Evolutionary conservation across 495 filamentous ascomycete genomes (phyloP), one percentile per base, ranked within the genome.

Genomic region (Hypoxylon crocopeplum): DNA sequence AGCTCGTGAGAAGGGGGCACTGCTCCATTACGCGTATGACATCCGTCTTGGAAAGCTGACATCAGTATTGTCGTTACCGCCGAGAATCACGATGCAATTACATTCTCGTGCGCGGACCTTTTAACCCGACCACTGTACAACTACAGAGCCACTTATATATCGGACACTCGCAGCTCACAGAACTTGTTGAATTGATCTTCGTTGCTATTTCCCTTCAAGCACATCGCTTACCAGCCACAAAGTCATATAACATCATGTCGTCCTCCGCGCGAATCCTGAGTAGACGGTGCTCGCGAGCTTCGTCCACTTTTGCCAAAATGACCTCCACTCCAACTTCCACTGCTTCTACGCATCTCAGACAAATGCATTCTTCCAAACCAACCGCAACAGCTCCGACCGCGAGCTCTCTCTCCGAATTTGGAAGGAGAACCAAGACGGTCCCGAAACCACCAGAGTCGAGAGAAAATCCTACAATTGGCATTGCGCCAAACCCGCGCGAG

Each of bases 401-500:
- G 8, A 48, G 7, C 29, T 5, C 37, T 6, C 47, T 52, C 10
- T 16, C 52, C 16, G 53, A 54, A 29, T 57, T 53, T 24, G 41
- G 21, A n/a, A 25, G 42, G 5, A 57, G 40, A 22, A 42, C 36
- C 6, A 20, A 52, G 1, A 30, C 20, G 7, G 29, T 60, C 5
- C 61, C 61, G 1, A 47, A 33, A 7, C 66, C 66, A 2, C 66
- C 66, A 1, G 66, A 59, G 8, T 50, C 62, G 1, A 40, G 48
- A 19, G 51, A 69, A 29, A 66, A 68, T 5, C 65, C 65, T 1
- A 48, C 53, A 1, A 24, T 62, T 4, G 65, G 61, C 11, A 59
- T 65, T 13, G 65, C 51, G 12, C 65, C 57, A 2, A 38, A 19
- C 13, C 48, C 52, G 7, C 25, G 32, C 12, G 53, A 40, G 5